Base-by-base conservation (phyloP, 352 stramenopile genomes). In the Globisporangium takayamanum region DNA sequence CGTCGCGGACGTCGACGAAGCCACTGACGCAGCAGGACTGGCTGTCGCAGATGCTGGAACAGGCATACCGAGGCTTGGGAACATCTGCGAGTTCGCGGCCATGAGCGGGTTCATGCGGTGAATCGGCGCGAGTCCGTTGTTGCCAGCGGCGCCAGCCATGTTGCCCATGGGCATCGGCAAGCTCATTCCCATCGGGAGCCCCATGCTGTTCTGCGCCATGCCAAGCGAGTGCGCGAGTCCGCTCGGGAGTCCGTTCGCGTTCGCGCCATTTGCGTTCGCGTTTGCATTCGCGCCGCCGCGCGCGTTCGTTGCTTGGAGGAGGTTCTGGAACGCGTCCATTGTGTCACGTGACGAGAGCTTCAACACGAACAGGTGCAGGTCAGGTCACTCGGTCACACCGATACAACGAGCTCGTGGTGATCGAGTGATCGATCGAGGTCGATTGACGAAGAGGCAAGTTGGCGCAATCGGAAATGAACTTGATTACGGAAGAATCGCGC, bases 301-400 rank as follows among this genome's bases (percentile, higher is more conserved):
- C 50, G 81, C 68, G 66, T 75, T 81, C 14, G 74, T 70, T 12
- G 80, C 77, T 57, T 91, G 78, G 48, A 91, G 68, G 33, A 91
- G 63, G 63, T 91, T 91, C 59, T 91, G 78, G 66, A 91, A 89
- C 47, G 73, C 73, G 64, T 91, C 79, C 81, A 91, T 91, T 41
- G 41, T 20, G 41, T 46, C 14, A 10, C 41, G 14, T 20, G 41
- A 16, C 18, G 41, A 46, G 41, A 50, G 53, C 53, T 52, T 59
- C 53, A 59, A 59, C 53, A 45, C 41, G 33, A 14, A 8, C 15
- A 36, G 30, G 33, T 11, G 33, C 33, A 39, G 33, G 33, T 39
- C 33, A 39, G 33, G 33, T 11, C 4, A 39, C 3, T 36, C 30
- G 10, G 33, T 39, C 33, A 14, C 41, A 46, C 41, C 41, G 41